phyloP scores from a whole-genome alignment of 805 yeast species.

The Yamadazyma laniorum region DNA sequence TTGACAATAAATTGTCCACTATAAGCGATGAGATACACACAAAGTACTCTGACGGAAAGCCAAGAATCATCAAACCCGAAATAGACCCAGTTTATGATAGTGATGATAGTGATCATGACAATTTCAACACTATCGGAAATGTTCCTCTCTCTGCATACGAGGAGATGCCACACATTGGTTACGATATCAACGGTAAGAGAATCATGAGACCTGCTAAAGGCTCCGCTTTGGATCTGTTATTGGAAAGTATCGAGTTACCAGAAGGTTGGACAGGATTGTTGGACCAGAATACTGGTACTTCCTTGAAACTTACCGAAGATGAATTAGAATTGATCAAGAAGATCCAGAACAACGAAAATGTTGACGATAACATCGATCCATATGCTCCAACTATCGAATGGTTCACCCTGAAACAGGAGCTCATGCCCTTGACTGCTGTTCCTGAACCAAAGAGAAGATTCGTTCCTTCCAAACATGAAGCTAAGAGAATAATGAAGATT shows the following conservation, averaged over 20 bases:
- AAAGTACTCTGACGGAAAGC: slow-evolving; percentile 72
- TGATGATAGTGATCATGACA: slow-evolving; percentile 86
- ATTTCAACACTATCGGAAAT: slow-evolving; percentile 85
- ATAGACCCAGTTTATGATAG: slow-evolving; percentile 93
- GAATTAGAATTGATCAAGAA: slow-evolving; percentile 86
- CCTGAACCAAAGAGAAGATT: slow-evolving; percentile 98
- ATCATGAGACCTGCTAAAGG: slow-evolving; percentile 99
- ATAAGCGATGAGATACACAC: slow-evolving; percentile 37
- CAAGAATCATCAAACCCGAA: slow-evolving; percentile 80
- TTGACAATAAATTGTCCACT: slow-evolving; percentile 46
- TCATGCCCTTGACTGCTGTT: slow-evolving; percentile 87
- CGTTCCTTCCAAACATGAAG: slow-evolving; percentile 95
- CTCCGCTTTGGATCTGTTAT: slow-evolving; percentile 83
- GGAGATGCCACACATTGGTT: slow-evolving; percentile 96
- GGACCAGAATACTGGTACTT: slow-evolving; percentile 83
- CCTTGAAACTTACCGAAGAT: slow-evolving; percentile 78
- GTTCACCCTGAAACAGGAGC: slow-evolving; percentile 82
- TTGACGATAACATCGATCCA: slow-evolving; percentile 78
- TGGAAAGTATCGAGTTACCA: slow-evolving; percentile 90
- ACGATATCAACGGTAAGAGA: slow-evolving; percentile 94
- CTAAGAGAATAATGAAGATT: slow-evolving; percentile 92
- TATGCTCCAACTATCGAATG: slow-evolving; percentile 94
- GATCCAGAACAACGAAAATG: slow-evolving; percentile 79
- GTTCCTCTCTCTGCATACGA: slow-evolving; percentile 92
- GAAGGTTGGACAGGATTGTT: slow-evolving; percentile 98